Conservation (phyloP, 129 eudicot species). For the Scalesia atractyloides region DNA sequence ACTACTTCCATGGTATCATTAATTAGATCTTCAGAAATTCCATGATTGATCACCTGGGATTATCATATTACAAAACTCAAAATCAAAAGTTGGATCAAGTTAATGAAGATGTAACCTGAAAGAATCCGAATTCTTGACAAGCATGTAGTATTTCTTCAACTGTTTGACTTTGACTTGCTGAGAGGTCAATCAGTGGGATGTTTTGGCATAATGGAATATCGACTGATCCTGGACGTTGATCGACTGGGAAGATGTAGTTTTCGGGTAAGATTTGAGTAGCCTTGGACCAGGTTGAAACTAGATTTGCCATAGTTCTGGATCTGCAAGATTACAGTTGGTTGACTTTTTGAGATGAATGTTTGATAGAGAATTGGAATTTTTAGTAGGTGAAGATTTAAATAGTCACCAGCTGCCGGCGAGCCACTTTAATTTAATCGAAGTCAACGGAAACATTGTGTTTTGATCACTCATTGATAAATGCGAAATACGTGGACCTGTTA, state of each 20-base stretch:
- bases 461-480: too few species aligned
- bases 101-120: conserved; percentile 38
- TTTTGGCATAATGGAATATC: conserved; percentile 24
- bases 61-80: not conserved
- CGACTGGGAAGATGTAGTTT: conserved; percentile 38
- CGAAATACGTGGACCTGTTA: too few species aligned
- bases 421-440: not conserved
- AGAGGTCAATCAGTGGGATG: conserved; percentile 38
- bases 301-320: conserved; percentile 34
- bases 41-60: conserved; percentile 48
- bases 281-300: conserved; percentile 44
- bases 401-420: not conserved
- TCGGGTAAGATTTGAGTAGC: conserved; percentile 25
- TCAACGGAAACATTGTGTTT: too few species aligned
- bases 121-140: conserved; percentile 43
- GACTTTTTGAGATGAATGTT: conserved; percentile 9
- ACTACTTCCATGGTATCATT: conserved; percentile 33
- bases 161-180: conserved; percentile 11
- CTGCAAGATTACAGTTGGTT: not conserved
- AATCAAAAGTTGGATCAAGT: not conserved
- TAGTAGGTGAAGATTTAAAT: conserved; percentile 16
- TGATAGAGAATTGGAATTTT: not conserved
- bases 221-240: conserved; percentile 34
- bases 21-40: conserved; percentile 34
- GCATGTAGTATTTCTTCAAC: conserved; percentile 39